Evolutionary conservation across 495 filamentous ascomycete species (phyloP).

Genomic region (Daldinia vernicosa): DNA sequence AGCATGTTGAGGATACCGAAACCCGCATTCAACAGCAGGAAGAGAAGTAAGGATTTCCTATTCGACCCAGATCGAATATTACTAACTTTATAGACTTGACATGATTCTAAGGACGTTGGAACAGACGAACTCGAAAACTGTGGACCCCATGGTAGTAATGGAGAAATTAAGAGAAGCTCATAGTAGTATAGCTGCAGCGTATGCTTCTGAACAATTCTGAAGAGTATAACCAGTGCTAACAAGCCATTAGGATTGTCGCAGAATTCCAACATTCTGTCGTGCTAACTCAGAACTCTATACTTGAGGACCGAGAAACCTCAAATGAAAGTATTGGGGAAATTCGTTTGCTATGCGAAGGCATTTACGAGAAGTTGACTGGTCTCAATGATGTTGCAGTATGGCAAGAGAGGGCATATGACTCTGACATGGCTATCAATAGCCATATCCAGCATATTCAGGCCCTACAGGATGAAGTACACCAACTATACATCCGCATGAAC

Average conservation of each 20-base stretch:
- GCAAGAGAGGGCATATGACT: conserved; percentile 27
- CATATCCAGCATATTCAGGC: conserved; percentile 29
- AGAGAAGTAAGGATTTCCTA: conserved; percentile 24
- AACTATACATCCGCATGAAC: conserved; percentile 22
- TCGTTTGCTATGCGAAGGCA: conserved; percentile 21
- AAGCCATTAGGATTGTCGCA: conserved; percentile 9
- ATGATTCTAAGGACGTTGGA: conserved; percentile 25
- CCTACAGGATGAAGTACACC: conserved; percentile 39
- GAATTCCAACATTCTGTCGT: conserved; percentile 11
- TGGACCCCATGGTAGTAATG: conserved; percentile 15
- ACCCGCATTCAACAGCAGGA: conserved; percentile 31
- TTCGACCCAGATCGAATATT: background rate
- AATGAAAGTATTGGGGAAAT: conserved; percentile 21
- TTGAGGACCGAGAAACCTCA: conserved; percentile 1
- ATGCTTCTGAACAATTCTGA: background rate
- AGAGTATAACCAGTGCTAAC: background rate
- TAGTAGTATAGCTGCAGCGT: conserved; percentile 24
- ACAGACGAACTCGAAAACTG: conserved; percentile 10
- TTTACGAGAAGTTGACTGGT: conserved; percentile 3
- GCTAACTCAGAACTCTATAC: background rate
- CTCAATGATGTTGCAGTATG: conserved; percentile 23
- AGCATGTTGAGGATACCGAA: conserved; percentile 19
- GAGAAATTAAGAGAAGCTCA: conserved; percentile 30
- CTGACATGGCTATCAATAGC: conserved; percentile 24
- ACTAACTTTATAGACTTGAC: conserved; percentile 36